Conservation (phyloP, 2,329 filamentous ascomycete species). For the Seiridium cupressi region DNA sequence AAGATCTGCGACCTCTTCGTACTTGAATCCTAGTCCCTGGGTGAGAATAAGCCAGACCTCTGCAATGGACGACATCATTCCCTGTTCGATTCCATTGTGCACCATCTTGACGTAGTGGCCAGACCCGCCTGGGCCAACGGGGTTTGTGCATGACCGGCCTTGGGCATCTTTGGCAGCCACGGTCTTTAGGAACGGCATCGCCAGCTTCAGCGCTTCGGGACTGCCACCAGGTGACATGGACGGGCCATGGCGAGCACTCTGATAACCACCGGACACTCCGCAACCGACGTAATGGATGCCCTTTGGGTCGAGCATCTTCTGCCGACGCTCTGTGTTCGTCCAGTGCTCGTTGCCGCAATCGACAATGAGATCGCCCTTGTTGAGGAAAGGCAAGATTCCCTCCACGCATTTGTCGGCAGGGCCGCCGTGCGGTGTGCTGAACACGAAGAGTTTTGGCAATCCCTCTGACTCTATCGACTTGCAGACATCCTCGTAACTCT, state of each 20-base stretch:
- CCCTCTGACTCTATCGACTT: constrained; percentile 35
- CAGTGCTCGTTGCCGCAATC: constrained; percentile 70
- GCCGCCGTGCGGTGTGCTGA: constrained; percentile 48
- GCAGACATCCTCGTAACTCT: constrained; percentile 49
- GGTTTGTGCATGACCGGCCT: constrained; percentile 58
- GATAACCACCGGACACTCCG: constrained; percentile 69
- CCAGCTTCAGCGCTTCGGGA: constrained; percentile 51
- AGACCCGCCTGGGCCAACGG: constrained; percentile 59
- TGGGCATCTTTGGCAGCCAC: constrained; percentile 62
- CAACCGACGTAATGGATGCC: constrained; percentile 66
- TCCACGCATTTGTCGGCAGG: constrained; percentile 37
- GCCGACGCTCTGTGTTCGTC: constrained; percentile 60
- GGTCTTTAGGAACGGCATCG: constrained; percentile 59
- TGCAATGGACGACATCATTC: constrained; percentile 63
- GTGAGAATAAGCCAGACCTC: constrained; percentile 66
- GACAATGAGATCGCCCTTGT: constrained; percentile 63
- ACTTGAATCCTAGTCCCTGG: constrained; percentile 53
- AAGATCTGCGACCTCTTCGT: constrained; percentile 59
- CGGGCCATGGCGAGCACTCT: constrained; percentile 63
- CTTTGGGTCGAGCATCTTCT: constrained; percentile 52
- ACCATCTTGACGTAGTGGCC: constrained; percentile 77
- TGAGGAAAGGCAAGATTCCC: constrained; percentile 43
- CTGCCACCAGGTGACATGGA: constrained; percentile 67
- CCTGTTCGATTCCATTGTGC: constrained; percentile 73
- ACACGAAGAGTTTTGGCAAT: constrained; percentile 47